Evolutionary conservation across 495 filamentous ascomycete species (phyloP), one percentile per base, ranked within the genome.

Genomic region (Staphylotrichum tortipilum): DNA sequence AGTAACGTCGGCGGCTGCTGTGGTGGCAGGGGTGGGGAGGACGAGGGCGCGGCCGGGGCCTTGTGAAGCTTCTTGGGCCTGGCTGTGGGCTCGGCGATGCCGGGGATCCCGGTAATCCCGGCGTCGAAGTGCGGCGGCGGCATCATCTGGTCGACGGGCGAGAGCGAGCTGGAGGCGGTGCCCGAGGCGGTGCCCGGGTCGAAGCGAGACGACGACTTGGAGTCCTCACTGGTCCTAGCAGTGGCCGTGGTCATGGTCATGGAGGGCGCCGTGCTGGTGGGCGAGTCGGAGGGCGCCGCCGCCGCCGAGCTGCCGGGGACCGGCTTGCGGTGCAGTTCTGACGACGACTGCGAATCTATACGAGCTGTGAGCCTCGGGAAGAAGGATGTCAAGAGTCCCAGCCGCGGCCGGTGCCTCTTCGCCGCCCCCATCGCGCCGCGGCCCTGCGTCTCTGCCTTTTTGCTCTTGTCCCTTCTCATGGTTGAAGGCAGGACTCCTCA

Each of bases 1-100:
- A 44, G 35, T 2, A 44, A 23, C 23, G 49, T 11, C 8, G 49
- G 47, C 3, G 36, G 12, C 10, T 40, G 31, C 37, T 42, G 53
- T 10, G 39, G 28, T 1, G 50, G 40, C 31, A 45, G 54, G 2
- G 40, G 48, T n/a, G 51, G 54, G n/a, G 49, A 17, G 6, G 35
- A 21, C 1, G n/a, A n/a, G n/a, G 52, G 53, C 47, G 52, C 43
- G 12, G 48, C 37, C 7, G 56, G 51, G 12, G 36, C 40, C 41
- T 64, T 62, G 11, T 54, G 55, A 21, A 55, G 49, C 46, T 51
- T 49, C 40, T 49, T 62, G 31, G 58, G 45, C n/a, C n/a, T n/a
- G 42, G 36, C 38, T 2, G 49, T 7, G 24, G 33, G n/a, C n/a
- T n/a, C n/a, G n/a, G n/a, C n/a, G n/a, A n/a, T n/a, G n/a, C n/a